Conservation (phyloP, 106 monocot species). For the Hemerocallis citrina region DNA sequence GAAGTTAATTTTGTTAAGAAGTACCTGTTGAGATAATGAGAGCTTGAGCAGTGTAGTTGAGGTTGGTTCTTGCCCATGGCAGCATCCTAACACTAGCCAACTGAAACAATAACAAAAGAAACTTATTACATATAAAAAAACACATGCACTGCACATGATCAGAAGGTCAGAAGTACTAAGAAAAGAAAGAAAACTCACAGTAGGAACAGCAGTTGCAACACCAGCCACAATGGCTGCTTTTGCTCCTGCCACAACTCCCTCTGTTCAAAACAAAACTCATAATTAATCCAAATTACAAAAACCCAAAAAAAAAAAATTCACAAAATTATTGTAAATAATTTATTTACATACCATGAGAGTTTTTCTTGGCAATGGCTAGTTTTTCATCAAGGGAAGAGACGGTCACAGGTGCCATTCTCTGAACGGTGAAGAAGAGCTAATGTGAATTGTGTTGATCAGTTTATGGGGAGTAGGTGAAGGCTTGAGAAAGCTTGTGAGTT, state of each 20-base stretch:
- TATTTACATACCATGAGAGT: slow-evolving; percentile 49
- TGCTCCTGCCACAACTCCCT: slow-evolving; percentile 74
- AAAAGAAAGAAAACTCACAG: slow-evolving; percentile 27
- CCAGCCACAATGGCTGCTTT: slow-evolving; percentile 70
- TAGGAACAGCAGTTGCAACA: slow-evolving; percentile 68
- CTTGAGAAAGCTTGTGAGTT: not conserved
- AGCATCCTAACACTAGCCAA: slow-evolving; percentile 84
- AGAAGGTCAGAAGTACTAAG: too few species aligned
- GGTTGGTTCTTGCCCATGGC: slow-evolving; percentile 78
- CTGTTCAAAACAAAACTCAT: slow-evolving; percentile 21
- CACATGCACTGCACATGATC: not conserved
- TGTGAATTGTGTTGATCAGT: too few species aligned
- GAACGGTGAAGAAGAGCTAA: too few species aligned
- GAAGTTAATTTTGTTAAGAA: not conserved
- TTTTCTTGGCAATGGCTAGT: slow-evolving; percentile 32
- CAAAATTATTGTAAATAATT: not conserved
- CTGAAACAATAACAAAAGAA: slow-evolving; percentile 25
- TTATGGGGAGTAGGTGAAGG: not conserved
- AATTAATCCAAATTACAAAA: too few species aligned
- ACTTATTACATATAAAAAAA: not conserved
- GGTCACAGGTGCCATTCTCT: slow-evolving; percentile 1
- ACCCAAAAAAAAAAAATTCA: not conserved
- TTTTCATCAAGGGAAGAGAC: slow-evolving; percentile 17
- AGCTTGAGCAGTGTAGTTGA: slow-evolving; percentile 80
- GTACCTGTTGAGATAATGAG: slow-evolving; percentile 79